Conservation (phyloP, 176 grass and related monocot species). For the Musa itinerans region DNA sequence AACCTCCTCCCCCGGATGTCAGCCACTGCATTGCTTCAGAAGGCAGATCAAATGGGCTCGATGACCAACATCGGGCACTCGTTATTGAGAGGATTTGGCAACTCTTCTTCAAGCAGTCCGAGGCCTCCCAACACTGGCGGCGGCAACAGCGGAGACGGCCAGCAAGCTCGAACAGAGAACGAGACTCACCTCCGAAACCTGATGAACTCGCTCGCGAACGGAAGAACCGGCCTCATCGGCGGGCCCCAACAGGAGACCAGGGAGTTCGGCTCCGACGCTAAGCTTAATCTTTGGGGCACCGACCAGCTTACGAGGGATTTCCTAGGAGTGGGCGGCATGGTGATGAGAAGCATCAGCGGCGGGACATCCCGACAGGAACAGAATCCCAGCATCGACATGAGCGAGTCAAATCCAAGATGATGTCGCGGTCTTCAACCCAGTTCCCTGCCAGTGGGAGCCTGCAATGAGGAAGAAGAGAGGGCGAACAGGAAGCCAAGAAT, state of each 20-base stretch:
- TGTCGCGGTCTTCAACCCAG: conserved; percentile 42
- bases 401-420: conserved; percentile 65
- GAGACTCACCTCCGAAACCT: conserved; percentile 61
- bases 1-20: conserved; percentile 79
- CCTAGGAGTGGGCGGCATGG: conserved; percentile 67
- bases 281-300: conserved; percentile 43
- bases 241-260: not conserved
- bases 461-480: conserved; percentile 34
- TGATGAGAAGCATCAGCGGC: conserved; percentile 40
- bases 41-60: conserved; percentile 92
- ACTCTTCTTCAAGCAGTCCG: conserved; percentile 20
- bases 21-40: conserved; percentile 82
- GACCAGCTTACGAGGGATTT: conserved; percentile 79
- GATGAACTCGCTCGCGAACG: conserved; percentile 79
- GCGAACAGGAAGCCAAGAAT: not conserved
- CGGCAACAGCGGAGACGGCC: conserved; percentile 19
- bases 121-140: not conserved
- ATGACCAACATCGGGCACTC: conserved; percentile 45
- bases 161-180: conserved; percentile 50
- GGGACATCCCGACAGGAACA: conserved; percentile 42
- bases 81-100: conserved; percentile 42
- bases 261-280: conserved; percentile 45
- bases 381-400: not conserved
- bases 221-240: conserved; percentile 38
- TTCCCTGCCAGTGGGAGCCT: conserved; percentile 51